Evolutionary conservation across 2,329 filamentous ascomycete genomes (phyloP).

Genomic region (Xylaria polymorpha): DNA sequence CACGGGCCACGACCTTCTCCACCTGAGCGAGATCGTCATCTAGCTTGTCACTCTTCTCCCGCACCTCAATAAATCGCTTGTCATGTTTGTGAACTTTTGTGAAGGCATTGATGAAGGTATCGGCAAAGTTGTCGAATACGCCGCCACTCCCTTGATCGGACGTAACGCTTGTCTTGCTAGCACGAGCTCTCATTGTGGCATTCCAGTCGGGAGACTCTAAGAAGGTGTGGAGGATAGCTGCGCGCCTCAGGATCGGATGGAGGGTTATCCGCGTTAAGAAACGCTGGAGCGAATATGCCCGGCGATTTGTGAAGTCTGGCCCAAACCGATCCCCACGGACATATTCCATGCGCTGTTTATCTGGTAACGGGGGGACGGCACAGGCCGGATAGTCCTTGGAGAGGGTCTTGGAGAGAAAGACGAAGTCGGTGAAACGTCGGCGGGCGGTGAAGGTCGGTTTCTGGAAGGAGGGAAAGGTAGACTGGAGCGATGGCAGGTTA

Average conservation of each 20-base stretch:
- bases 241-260: slow-evolving; percentile 88
- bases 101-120: slow-evolving; percentile 97
- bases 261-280: slow-evolving; percentile 88
- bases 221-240: slow-evolving; percentile 85
- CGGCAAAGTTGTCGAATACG: slow-evolving; percentile 94
- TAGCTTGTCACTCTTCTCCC: slow-evolving; percentile 91
- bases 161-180: slow-evolving; percentile 69
- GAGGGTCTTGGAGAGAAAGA: slow-evolving; percentile 93
- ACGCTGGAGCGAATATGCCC: slow-evolving; percentile 89
- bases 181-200: slow-evolving; percentile 86
- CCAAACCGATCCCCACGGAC: slow-evolving; percentile 96
- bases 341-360: slow-evolving; percentile 99
- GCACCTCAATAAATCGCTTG: slow-evolving; percentile 92
- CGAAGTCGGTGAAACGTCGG: slow-evolving; percentile 96
- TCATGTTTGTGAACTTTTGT: slow-evolving; percentile 96
- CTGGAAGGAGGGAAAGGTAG: slow-evolving; percentile 93
- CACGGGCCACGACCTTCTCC: slow-evolving; percentile 93
- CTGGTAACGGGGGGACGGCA: slow-evolving; percentile 92
- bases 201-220: slow-evolving; percentile 97
- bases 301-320: slow-evolving; percentile 87
- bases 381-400: slow-evolving; percentile 88
- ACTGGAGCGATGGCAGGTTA: slow-evolving; percentile 63
- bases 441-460: slow-evolving; percentile 82
- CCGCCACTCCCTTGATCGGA: slow-evolving; percentile 67
- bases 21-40: slow-evolving; percentile 93